A percentile compares a stretch with the other conserved stretches of the same genome.
Conservation (phyloP, 2,329 filamentous ascomycete genomes). For the Ceratocystis huliohia region DNA sequence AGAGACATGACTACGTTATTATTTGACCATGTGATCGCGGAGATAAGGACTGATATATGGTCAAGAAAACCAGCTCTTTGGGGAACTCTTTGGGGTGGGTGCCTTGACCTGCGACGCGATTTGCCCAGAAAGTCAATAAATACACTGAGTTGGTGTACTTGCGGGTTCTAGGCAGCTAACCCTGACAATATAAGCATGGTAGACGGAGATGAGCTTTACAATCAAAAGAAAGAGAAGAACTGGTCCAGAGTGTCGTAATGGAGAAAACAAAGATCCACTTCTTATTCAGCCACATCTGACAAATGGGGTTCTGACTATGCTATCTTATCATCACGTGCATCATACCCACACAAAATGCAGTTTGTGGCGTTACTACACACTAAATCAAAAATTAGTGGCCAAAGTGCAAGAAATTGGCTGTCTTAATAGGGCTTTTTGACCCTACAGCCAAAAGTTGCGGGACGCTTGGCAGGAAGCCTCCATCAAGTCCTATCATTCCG, state of each 20-base stretch:
- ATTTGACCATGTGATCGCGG: not conserved
- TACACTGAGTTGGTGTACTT: not conserved
- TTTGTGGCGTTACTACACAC: constrained; percentile 18
- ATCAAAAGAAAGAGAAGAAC: not conserved
- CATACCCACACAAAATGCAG: not conserved
- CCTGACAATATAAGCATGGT: not conserved
- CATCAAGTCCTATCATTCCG: constrained; percentile 20
- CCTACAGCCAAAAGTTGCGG: constrained; percentile 21
- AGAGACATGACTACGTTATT: constrained; percentile 14
- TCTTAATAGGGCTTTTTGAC: constrained; percentile 21
- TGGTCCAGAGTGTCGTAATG: not conserved
- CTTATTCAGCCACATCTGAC: not conserved
- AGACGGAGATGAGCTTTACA: not conserved
- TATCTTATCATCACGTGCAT: constrained; percentile 18
- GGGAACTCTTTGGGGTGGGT: not conserved
- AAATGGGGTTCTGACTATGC: no score
- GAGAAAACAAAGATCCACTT: constrained; percentile 7
- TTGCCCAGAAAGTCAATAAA: not conserved
- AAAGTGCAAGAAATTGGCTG: constrained; percentile 5
- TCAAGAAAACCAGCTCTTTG: not conserved
- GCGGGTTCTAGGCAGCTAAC: not conserved
- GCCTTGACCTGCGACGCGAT: not conserved
- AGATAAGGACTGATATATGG: not conserved
- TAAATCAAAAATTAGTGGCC: constrained; percentile 12
- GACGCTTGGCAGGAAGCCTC: constrained; percentile 16